Evolutionary conservation across 176 grass and related monocot species (phyloP).

Genomic region (Olyra latifolia): DNA sequence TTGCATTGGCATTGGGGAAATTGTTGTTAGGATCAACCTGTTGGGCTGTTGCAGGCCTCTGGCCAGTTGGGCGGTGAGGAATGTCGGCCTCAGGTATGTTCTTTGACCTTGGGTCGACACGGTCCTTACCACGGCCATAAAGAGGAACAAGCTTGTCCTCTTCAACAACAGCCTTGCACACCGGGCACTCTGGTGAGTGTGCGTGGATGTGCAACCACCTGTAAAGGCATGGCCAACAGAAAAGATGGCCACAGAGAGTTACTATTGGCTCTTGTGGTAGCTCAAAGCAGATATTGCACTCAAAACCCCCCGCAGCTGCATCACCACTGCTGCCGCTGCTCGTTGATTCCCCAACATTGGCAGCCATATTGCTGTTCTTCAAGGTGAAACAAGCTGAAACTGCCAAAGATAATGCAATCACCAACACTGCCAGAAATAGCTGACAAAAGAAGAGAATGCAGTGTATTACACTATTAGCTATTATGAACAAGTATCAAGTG

Average conservation of each 20-base stretch:
- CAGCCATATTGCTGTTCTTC: slow-evolving; percentile 35
- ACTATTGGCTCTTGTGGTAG: slow-evolving; percentile 86
- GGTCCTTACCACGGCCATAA: slow-evolving; percentile 87
- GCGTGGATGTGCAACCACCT: slow-evolving; percentile 77
- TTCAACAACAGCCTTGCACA: slow-evolving; percentile 90
- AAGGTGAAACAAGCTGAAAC: slow-evolving; percentile 22
- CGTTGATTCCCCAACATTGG: slow-evolving; percentile 52
- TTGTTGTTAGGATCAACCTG: slow-evolving; percentile 59
- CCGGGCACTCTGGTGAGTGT: slow-evolving; percentile 81
- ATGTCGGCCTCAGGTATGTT: slow-evolving; percentile 66
- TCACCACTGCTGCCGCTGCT: slow-evolving; percentile 42
- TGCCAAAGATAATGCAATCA: slow-evolving; percentile 1
- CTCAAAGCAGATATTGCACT: slow-evolving; percentile 98
- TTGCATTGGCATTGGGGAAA: slow-evolving; percentile 40
- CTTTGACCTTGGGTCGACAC: slow-evolving; percentile 79
- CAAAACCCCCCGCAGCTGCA: slow-evolving; percentile 58
- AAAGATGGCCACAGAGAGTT: slow-evolving; percentile 89
- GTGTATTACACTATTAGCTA: background rate
- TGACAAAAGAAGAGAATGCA: background rate
- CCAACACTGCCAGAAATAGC: background rate
- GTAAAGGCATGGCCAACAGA: slow-evolving; percentile 95
- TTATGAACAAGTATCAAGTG: background rate
- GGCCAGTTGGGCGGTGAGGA: slow-evolving; percentile 73
- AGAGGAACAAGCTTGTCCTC: slow-evolving; percentile 92
- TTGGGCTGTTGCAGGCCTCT: slow-evolving; percentile 75